phyloP scores from a whole-genome alignment of 1,284 basidiomycete species.

The Coniferiporia weirii region DNA sequence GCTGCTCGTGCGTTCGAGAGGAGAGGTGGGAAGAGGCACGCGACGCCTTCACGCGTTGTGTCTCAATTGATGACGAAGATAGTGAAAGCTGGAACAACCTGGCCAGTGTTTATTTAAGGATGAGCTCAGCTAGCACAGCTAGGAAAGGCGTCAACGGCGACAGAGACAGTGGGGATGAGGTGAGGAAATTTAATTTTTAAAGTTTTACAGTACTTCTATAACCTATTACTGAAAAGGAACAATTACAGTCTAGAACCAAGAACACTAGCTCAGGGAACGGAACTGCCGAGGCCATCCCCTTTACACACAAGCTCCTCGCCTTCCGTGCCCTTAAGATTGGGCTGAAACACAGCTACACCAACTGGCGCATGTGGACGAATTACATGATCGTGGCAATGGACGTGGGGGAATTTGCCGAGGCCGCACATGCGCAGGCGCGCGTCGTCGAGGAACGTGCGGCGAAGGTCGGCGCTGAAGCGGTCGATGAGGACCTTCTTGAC shows the following conservation, averaged over 20 bases:
- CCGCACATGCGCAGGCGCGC: slow-evolving; percentile 77
- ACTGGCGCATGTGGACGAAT: slow-evolving; percentile 99
- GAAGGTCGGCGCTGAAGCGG: slow-evolving; percentile 51
- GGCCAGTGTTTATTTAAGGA: slow-evolving; percentile 88
- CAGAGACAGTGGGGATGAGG: slow-evolving; percentile 24
- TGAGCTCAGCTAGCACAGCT: slow-evolving; percentile 40
- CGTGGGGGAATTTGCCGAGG: slow-evolving; percentile 88
- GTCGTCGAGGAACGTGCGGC: slow-evolving; percentile 79
- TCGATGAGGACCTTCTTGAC: slow-evolving; percentile 86
- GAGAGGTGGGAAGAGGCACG: slow-evolving; percentile 84
- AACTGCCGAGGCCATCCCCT: slow-evolving; percentile 35
- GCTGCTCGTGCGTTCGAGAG: slow-evolving; percentile 78
- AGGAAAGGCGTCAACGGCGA: slow-evolving; percentile 20
- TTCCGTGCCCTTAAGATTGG: slow-evolving; percentile 94
- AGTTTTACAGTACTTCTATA: background rate
- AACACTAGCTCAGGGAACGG: slow-evolving; percentile 7
- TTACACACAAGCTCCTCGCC: slow-evolving; percentile 79
- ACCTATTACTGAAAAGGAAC: background rate
- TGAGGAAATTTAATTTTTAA: background rate
- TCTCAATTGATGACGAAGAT: slow-evolving; percentile 91
- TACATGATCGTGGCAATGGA: slow-evolving; percentile 95
- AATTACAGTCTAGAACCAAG: slow-evolving; percentile 19
- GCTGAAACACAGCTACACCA: slow-evolving; percentile 78
- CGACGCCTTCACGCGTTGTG: slow-evolving; percentile 82
- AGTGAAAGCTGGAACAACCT: slow-evolving; percentile 98